These are phyloP conservation scores for Aspergillus viridinutans DNA, from an alignment of 2,329 filamentous ascomycete genomes.

Conservation along the genomic window DNA sequence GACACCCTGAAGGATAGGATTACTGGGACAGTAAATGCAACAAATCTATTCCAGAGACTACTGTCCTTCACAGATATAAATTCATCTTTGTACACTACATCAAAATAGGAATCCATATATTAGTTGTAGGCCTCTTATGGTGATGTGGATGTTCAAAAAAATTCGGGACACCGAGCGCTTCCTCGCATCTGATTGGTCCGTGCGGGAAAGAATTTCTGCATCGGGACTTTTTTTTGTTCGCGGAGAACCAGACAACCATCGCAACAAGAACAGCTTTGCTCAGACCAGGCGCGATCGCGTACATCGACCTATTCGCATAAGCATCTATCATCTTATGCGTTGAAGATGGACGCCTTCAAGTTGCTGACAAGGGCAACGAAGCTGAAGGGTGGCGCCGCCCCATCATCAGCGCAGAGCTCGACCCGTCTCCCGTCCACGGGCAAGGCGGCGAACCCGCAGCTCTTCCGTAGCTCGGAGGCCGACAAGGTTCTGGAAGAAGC, in stretches of 20 bases:
- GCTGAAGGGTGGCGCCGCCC: conserved; percentile 30
- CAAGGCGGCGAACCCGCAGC: conserved; percentile 35
- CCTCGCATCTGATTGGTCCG: conserved; percentile 30
- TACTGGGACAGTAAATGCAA: background rate
- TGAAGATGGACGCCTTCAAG: conserved; percentile 44
- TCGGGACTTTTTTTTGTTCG: conserved; percentile 25
- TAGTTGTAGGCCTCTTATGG: background rate
- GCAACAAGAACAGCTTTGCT: background rate
- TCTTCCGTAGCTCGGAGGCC: conserved; percentile 30
- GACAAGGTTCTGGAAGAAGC: conserved; percentile 25
- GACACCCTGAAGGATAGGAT: too few species aligned
- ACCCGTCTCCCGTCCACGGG: conserved; percentile 38
- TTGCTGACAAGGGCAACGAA: conserved; percentile 44
- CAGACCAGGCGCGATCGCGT: background rate
- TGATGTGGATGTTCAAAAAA: background rate
- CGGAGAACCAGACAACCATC: conserved; percentile 11
- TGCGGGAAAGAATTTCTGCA: conserved; percentile 23
- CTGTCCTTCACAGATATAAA: too few species aligned
- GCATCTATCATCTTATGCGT: conserved; percentile 1
- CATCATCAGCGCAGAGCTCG: conserved; percentile 21
- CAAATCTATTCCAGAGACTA: background rate
- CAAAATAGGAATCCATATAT: background rate
- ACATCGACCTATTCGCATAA: conserved; percentile 3
- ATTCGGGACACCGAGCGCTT: background rate
- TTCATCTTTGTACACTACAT: too few species aligned